Evolutionary conservation across 1,284 basidiomycete species (phyloP).

Genomic region (Apiotrichum domesticum): DNA sequence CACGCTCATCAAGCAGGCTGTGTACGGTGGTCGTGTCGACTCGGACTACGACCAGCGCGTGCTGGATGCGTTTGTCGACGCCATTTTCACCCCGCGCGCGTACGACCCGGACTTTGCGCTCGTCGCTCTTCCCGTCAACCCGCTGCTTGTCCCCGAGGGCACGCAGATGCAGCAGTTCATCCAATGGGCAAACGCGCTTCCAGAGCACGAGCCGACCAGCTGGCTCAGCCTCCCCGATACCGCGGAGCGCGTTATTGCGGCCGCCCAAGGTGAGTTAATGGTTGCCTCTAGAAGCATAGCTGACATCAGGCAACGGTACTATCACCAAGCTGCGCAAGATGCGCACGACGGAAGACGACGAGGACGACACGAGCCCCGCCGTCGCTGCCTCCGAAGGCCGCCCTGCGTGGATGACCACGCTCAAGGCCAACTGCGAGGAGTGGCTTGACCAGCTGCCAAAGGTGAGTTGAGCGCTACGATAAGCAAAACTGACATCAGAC

Average conservation of each 20-base stretch:
- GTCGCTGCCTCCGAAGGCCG: conserved; percentile 63
- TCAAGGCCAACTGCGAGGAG: conserved; percentile 71
- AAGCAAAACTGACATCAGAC: conserved; percentile 2
- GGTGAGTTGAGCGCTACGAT: conserved; percentile 49
- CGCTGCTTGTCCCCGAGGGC: conserved; percentile 76
- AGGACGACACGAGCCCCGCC: conserved; percentile 58
- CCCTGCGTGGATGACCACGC: conserved; percentile 85
- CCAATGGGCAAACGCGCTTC: conserved; percentile 75
- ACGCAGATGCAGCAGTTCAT: conserved; percentile 85
- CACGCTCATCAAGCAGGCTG: conserved; percentile 84
- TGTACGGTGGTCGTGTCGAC: conserved; percentile 89
- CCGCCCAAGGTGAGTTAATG: conserved; percentile 67
- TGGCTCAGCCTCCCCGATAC: conserved; percentile 87
- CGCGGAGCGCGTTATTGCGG: conserved; percentile 82
- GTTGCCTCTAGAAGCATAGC: not conserved
- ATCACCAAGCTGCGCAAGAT: conserved; percentile 83
- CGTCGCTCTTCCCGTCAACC: conserved; percentile 55
- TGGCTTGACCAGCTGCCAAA: conserved; percentile 72
- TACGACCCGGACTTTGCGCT: conserved; percentile 90
- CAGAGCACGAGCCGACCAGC: conserved; percentile 83
- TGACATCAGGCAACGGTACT: conserved; percentile 63
- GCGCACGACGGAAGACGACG: conserved; percentile 81
- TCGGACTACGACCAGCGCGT: conserved; percentile 89
- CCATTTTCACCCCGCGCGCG: conserved; percentile 73
- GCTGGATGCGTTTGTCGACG: conserved; percentile 84